These are phyloP conservation scores for Prunus campanulata DNA, from an alignment of 306 rosid species.

Conservation along the genomic window DNA sequence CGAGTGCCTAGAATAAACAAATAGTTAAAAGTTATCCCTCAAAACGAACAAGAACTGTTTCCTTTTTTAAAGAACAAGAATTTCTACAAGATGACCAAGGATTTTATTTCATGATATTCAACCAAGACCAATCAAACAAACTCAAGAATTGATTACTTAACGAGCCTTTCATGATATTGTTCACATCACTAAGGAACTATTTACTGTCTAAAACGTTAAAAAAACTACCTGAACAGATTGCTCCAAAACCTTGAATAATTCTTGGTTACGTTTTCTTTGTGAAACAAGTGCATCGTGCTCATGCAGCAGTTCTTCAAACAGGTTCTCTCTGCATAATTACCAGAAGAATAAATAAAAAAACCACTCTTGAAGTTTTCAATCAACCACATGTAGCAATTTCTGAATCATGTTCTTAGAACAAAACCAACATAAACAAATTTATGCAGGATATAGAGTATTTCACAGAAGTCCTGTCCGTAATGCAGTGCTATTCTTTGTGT, in stretches of 20 bases:
- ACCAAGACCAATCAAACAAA: not conserved
- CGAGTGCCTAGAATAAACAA: constrained; percentile 19
- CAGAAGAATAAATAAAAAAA: not conserved
- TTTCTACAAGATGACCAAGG: not conserved
- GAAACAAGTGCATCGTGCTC: constrained; percentile 27
- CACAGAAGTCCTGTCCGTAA: not conserved
- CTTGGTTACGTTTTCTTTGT: constrained; percentile 30
- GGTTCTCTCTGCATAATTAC: constrained; percentile 32
- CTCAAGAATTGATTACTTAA: not conserved
- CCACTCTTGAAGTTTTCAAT: constrained; percentile 5
- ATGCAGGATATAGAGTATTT: not conserved
- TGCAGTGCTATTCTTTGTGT: not conserved
- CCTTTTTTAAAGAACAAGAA: not conserved
- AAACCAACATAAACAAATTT: not conserved
- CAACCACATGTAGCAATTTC: not conserved
- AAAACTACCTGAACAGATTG: constrained; percentile 32
- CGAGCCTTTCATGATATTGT: too few relatives aligned
- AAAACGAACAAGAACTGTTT: not conserved
- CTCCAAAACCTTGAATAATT: constrained; percentile 22
- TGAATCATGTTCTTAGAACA: not conserved
- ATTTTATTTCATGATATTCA: not conserved
- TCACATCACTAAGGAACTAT: not conserved
- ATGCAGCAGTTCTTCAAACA: constrained; percentile 43
- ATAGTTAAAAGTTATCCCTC: not conserved
- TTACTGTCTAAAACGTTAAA: not conserved